phyloP scores from a whole-genome alignment of 139 green algal species.

The Chlorella sp. region DNA sequence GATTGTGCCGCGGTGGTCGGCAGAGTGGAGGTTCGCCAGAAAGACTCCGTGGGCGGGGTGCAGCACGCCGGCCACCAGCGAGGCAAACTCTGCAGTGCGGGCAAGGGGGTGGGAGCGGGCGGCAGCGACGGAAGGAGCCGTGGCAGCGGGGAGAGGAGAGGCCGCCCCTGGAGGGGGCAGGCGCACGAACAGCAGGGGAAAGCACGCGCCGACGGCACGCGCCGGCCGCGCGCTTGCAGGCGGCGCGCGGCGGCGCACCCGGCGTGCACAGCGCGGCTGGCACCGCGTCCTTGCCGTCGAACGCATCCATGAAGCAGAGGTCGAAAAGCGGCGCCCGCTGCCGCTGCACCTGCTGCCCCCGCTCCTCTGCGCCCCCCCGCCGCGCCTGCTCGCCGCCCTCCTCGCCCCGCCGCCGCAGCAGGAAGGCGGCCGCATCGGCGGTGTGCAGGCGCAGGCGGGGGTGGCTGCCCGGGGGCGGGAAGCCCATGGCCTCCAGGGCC shows the following conservation, averaged over 20 bases:
- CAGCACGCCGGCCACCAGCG: conserved; percentile 25
- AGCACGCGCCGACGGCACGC: neutral
- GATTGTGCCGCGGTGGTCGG: neutral
- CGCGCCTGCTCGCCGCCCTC: conserved; percentile 21
- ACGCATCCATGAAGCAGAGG: conserved; percentile 57
- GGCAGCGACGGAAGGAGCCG: neutral
- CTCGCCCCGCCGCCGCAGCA: neutral
- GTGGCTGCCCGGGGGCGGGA: conserved; percentile 16
- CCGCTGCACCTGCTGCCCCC: neutral
- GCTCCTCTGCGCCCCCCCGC: neutral
- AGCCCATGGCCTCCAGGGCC: conserved; percentile 51
- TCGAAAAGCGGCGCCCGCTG: conserved; percentile 36
- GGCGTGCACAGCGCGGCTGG: conserved; percentile 35
- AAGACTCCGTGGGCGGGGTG: conserved; percentile 54
- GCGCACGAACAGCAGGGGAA: neutral
- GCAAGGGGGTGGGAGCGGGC: neutral
- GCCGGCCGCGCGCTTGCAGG: neutral
- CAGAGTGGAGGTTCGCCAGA: conserved; percentile 50
- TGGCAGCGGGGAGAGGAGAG: neutral
- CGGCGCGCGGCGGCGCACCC: neutral
- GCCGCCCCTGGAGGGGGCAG: too few relatives aligned
- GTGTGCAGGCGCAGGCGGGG: conserved; percentile 15
- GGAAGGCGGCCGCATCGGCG: conserved; percentile 4
- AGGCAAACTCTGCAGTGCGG: conserved; percentile 30
- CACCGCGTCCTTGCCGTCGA: conserved; percentile 58